phyloP scores from a whole-genome alignment of 2,329 filamentous ascomycete genomes.

The Phialophora tarda region DNA sequence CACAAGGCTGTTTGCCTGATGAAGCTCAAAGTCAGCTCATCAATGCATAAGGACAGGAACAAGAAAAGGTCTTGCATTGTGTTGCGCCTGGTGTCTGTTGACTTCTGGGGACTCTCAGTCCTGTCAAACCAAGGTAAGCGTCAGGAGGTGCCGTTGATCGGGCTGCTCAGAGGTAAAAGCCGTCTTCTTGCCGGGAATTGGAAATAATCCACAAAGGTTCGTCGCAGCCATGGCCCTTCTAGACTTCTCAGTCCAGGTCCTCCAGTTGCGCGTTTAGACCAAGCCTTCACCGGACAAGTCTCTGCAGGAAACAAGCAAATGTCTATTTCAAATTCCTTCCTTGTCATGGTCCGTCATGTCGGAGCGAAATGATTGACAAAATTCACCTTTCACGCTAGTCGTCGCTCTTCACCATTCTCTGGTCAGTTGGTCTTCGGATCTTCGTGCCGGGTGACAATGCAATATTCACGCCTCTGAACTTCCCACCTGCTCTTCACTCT shows the following conservation, averaged over 20 bases:
- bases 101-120: neutral
- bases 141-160: neutral
- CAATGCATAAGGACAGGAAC: neutral
- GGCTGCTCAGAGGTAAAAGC: neutral
- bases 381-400: neutral
- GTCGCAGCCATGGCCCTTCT: neutral
- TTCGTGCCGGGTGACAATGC: neutral
- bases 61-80: neutral
- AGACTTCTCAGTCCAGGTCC: neutral
- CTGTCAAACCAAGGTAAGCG: neutral
- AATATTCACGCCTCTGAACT: neutral
- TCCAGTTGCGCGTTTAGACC: neutral
- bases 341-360: neutral
- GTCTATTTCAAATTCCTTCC: neutral
- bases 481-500: conserved; percentile 2
- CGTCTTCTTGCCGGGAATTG: neutral
- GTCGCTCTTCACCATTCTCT: neutral
- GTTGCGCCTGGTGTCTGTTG: neutral
- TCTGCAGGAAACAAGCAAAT: neutral
- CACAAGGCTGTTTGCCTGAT: neutral
- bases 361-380: neutral
- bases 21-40: neutral
- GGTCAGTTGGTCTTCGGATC: neutral
- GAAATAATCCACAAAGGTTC: neutral
- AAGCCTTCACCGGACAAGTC: neutral